Conservation (phyloP, 306 rosid genomes). For the Ormosia semicastrata region DNA sequence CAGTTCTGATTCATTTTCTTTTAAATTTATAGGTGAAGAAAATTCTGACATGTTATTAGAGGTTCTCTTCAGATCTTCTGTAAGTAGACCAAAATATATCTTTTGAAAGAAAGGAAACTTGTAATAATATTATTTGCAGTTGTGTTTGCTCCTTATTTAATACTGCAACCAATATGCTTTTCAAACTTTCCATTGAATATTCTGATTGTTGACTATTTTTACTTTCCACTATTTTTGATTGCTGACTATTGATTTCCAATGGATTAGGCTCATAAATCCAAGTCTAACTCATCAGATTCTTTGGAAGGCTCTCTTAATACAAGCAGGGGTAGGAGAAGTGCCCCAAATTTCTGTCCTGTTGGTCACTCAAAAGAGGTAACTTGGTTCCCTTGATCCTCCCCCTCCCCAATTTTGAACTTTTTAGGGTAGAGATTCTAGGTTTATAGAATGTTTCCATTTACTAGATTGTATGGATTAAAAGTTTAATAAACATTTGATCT, state of each 20-base stretch:
- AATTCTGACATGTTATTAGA: conserved; percentile 70
- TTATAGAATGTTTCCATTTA: not conserved
- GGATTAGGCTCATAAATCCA: conserved; percentile 33
- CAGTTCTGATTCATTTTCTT: conserved; percentile 30
- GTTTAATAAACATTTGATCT: not conserved
- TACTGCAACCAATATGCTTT: conserved; percentile 2
- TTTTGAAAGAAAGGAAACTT: conserved; percentile 12
- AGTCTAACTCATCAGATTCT: conserved; percentile 28
- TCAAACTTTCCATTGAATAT: not conserved
- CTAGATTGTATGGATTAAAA: not conserved
- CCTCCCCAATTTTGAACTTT: not conserved
- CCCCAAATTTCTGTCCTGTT: conserved; percentile 22
- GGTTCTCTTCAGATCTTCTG: conserved; percentile 60
- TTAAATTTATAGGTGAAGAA: conserved; percentile 64
- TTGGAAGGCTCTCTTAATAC: conserved; percentile 29
- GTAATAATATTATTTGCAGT: not conserved
- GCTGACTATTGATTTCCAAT: conserved; percentile 19
- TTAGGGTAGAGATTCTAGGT: not conserved
- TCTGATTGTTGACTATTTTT: conserved; percentile 17
- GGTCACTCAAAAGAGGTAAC: conserved; percentile 33
- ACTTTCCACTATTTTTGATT: not conserved
- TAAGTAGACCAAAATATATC: conserved; percentile 39
- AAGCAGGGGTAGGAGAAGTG: conserved; percentile 19
- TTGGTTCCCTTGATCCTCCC: not conserved
- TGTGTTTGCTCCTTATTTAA: conserved; percentile 13